Percentiles rank a stretch among this genome's conserved stretches.
Evolutionary conservation across 192 early-diverging fungal genomes (phyloP).

Genomic region (Coemansia sp.): DNA sequence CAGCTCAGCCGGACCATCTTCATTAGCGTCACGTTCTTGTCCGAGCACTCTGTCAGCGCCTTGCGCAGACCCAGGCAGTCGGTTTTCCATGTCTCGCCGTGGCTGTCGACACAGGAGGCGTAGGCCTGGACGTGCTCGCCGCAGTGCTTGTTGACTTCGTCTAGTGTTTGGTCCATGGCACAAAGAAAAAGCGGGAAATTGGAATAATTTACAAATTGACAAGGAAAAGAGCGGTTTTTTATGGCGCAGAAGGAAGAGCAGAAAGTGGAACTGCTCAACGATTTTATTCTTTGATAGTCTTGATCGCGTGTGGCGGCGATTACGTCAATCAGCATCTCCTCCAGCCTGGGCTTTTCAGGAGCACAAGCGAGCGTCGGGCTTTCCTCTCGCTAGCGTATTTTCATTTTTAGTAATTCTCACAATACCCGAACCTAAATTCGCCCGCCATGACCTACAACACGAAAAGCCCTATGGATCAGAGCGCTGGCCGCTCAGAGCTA

Average conservation of each 20-base stretch:
- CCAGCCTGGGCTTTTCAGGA: neutral
- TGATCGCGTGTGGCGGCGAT: neutral
- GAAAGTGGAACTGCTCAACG: neutral
- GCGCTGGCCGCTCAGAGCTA: neutral
- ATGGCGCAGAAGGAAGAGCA: no score
- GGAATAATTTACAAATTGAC: neutral
- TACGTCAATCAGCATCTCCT: neutral
- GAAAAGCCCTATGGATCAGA: neutral
- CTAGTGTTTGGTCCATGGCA: slow-evolving; percentile 49
- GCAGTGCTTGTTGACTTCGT: slow-evolving; percentile 56
- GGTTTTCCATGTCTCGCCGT: slow-evolving; percentile 40
- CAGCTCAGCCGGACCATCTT: slow-evolving; percentile 51
- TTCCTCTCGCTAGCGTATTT: no score
- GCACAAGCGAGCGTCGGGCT: neutral
- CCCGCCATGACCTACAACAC: no score
- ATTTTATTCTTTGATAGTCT: neutral
- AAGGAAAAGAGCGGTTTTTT: no score
- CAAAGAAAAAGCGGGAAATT: neutral
- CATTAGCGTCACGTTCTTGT: slow-evolving; percentile 55
- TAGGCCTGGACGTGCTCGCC: slow-evolving; percentile 47
- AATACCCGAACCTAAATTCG: no score
- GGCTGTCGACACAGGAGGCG: slow-evolving; percentile 41
- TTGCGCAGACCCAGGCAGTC: slow-evolving; percentile 40
- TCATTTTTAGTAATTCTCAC: no score
- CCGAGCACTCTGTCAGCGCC: slow-evolving; percentile 47